Base-by-base conservation (phyloP, 805 yeast species). In the Isabelozyma rhagii region DNA sequence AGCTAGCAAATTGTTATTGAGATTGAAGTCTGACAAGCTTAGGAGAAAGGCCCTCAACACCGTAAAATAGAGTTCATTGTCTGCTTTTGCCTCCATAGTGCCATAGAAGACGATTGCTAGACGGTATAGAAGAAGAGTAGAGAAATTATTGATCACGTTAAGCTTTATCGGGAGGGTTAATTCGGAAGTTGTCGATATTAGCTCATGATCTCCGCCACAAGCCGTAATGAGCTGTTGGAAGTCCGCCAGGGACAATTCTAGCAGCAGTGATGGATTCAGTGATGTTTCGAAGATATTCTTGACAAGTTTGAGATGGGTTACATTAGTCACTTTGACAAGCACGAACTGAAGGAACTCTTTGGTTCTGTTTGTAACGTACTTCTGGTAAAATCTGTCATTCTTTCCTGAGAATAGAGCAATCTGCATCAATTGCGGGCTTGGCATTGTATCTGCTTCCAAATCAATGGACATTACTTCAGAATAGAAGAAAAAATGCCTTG, bases 401-500 rank as follows among this genome's bases (percentile, higher is more conserved):
- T 39, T 39, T 8, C 21, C 41, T 39, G 17, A 8, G 10, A 11
- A 11, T n/a, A 39, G 13, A n/a, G 6, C 21, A 14, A 13, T 39
- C 41, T 8, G 41, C 9, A 39, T 39, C 10, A 21, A 21, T 21
- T 21, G 25, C 1, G 25, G 25, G 5, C 6, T 21, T 2, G 2
- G 25, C 6, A 21, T 21, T 6, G 25, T 21, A 4, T 21, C 6
- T 4, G 6, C 5, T 21, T 21, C 6, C 6, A 21, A 21, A 21
- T 21, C 25, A 5, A 39, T 39, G 6, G 21, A 8, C 5, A 1
- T 21, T 5, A 38, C 47, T 21, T 54, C 49, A 7, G 48, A 43
- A 27, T 55, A 54, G 44, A 60, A 58, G 57, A 54, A 69, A 50
- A 62, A 69, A 47, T 66, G 69, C 9, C 62, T 41, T 7, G 25